Evolutionary conservation across 441 rosid species (phyloP).

Genomic region (Erodium moschatum): DNA sequence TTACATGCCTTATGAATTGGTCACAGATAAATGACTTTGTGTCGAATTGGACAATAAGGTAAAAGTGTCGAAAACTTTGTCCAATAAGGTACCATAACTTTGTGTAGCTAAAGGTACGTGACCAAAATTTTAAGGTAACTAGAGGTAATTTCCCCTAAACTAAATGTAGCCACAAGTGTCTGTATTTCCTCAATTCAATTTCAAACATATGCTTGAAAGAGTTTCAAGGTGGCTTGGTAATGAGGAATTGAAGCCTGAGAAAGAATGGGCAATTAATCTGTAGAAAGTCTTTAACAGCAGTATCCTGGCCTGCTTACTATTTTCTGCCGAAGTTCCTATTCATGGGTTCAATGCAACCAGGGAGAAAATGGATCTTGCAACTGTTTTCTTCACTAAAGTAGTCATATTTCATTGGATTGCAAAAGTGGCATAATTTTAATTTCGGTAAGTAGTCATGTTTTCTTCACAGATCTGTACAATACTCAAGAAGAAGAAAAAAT

Average conservation of each 20-base stretch:
- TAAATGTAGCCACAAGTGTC: too few species aligned
- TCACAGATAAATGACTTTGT: too few species aligned
- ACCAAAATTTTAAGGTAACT: too few species aligned
- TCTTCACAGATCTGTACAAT: background rate
- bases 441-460: background rate
- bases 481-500: background rate
- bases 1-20: too few species aligned
- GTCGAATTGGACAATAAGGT: too few species aligned
- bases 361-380: background rate
- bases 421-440: background rate
- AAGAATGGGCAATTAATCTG: too few species aligned
- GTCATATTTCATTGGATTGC: background rate
- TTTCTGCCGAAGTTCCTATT: background rate
- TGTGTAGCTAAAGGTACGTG: too few species aligned
- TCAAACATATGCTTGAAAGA: background rate
- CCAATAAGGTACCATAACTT: too few species aligned
- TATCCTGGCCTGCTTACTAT: background rate
- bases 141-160: too few species aligned
- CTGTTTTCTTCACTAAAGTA: background rate
- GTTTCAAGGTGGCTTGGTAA: background rate
- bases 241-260: too few species aligned
- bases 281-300: too few species aligned
- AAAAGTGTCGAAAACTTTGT: too few species aligned
- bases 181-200: background rate
- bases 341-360: background rate